Percentiles rank a stretch among this genome's conserved stretches.
phyloP scores from a whole-genome alignment of 352 stramenopile genomes.

The Phytophthora lateralis region DNA sequence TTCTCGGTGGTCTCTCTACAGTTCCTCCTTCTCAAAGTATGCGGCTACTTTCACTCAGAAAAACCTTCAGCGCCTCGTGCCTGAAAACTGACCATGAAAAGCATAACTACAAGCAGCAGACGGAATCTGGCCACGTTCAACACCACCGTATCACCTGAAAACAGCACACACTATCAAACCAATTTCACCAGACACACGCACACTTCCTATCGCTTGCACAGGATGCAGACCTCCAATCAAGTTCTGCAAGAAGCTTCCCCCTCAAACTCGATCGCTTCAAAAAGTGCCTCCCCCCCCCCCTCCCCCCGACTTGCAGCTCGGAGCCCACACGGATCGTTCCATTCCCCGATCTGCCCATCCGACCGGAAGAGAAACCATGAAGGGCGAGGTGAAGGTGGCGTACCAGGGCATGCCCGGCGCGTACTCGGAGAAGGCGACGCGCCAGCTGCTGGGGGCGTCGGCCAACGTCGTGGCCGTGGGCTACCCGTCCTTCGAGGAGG shows the following conservation, averaged over 20 bases:
- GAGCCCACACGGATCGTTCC: constrained; percentile 1
- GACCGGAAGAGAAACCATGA: constrained; percentile 18
- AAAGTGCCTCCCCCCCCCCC: too few relatives aligned
- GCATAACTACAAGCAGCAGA: too few relatives aligned
- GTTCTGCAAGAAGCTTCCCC: not conserved
- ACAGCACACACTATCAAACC: not conserved
- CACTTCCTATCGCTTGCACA: not conserved
- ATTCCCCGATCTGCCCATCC: constrained; percentile 6
- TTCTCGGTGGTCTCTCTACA: too few relatives aligned
- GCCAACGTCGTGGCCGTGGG: constrained; percentile 70
- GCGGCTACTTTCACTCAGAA: too few relatives aligned
- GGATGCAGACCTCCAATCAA: not conserved
- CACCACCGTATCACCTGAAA: not conserved
- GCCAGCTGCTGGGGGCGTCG: constrained; percentile 86
- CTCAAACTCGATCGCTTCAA: constrained; percentile 2
- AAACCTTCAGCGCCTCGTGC: too few relatives aligned
- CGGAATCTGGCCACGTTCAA: not conserved
- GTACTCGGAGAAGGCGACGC: constrained; percentile 97
- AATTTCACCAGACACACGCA: too few relatives aligned
- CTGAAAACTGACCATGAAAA: too few relatives aligned
- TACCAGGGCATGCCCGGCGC: constrained; percentile 97
- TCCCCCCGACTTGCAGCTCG: not conserved
- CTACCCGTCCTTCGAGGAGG: constrained; percentile 45
- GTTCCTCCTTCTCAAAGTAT: too few relatives aligned
- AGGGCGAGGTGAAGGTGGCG: constrained; percentile 84